Evolutionary conservation across 805 yeast species (phyloP), one percentile per base, ranked within the genome.

Genomic region (Kregervanrija pseudodelftensis): DNA sequence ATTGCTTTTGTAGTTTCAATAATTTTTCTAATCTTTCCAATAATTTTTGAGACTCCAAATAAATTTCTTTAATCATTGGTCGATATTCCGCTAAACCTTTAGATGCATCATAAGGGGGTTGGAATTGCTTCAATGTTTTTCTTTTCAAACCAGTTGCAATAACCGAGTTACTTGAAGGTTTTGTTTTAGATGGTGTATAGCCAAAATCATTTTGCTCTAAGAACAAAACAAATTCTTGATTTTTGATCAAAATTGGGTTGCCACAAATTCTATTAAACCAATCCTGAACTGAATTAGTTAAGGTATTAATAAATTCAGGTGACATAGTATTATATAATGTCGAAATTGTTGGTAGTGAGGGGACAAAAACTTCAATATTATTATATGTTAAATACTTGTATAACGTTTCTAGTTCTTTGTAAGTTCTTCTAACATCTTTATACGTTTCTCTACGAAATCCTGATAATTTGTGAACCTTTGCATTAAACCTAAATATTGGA

Each of bases 351-450:
- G 98, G 97, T 36, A 93, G 69, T 5, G 95, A 80, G 0, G 98
- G 97, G 4, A 93, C 89, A 65, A 91, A 89, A 45, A 93, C 90
- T 61, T 93, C 98, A 31, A 91, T 82, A 56, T 89, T 84, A 34
- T 95, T 85, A 15, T 81, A 80, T 45, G 80, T 79, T 50, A 93
- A 67, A 59, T 85, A 91, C 52, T 79, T 79, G 64, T 85, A 86
- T 56, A 93, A 77, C 48, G 80, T 77, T 31, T 76, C 77, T 52
- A 89, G 72, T 61, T 93, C 99, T 47, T 74, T 74, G 58, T 79
- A 84, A 0, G 96, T 82, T 47, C 97, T 76, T 52, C 95, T 79
- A 12, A 91, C 68, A 45, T 82, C 90, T 44, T 80, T 78, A 62
- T 85, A 89, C 8, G 63, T 61, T 8, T 76, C 65, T 50, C 85